Conservation (phyloP, 352 stramenopile species). For the Phytophthora pistaciae region DNA sequence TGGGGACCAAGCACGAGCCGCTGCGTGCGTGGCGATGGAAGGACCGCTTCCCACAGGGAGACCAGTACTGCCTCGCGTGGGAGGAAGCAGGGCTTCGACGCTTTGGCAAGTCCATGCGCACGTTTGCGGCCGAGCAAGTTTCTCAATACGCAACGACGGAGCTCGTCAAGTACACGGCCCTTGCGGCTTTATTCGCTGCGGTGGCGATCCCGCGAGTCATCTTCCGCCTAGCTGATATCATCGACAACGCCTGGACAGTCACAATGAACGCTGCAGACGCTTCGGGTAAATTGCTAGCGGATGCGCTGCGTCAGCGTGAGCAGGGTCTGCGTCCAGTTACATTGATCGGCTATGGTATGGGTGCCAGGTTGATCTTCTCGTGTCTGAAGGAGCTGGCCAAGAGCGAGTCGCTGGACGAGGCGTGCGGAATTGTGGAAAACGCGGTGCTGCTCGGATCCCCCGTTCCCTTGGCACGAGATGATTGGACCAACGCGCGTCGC, state of each 20-base stretch:
- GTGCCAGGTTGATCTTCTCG: conserved; percentile 89
- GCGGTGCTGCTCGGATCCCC: conserved; percentile 89
- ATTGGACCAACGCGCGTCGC: conserved; percentile 76
- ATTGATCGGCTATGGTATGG: conserved; percentile 91
- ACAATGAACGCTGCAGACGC: conserved; percentile 81
- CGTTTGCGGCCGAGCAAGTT: conserved; percentile 78
- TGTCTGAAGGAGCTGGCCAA: conserved; percentile 90
- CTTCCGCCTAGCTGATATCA: conserved; percentile 74
- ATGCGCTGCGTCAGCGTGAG: conserved; percentile 67
- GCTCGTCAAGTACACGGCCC: conserved; percentile 78
- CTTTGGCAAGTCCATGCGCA: conserved; percentile 86
- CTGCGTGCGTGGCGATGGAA: conserved; percentile 87
- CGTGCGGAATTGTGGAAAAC: conserved; percentile 89
- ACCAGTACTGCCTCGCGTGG: conserved; percentile 87
- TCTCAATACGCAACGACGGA: conserved; percentile 74
- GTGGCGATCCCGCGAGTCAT: conserved; percentile 79
- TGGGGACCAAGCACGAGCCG: conserved; percentile 39
- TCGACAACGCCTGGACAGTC: conserved; percentile 89
- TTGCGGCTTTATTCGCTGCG: conserved; percentile 79
- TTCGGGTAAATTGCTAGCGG: conserved; percentile 81
- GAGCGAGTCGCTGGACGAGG: conserved; percentile 54
- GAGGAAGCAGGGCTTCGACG: conserved; percentile 76
- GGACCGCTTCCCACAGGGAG: conserved; percentile 80
- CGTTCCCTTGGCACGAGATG: conserved; percentile 56
- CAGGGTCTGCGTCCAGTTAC: conserved; percentile 88